These are phyloP conservation scores for Coemansia sp. DNA, from an alignment of 192 early-diverging fungal genomes.

Conservation along the genomic window DNA sequence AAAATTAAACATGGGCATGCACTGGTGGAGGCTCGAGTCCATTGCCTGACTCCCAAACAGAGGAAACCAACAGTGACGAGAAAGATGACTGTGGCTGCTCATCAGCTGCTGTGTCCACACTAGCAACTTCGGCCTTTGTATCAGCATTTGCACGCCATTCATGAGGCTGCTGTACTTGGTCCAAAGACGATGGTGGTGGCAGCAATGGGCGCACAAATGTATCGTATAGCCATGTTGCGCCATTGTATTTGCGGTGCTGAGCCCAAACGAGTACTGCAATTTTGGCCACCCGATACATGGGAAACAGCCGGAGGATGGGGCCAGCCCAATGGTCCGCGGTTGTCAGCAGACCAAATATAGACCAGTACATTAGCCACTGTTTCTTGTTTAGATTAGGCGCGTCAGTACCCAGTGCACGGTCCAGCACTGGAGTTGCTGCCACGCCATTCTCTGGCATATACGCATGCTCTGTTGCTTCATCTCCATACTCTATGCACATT, in stretches of 20 bases:
- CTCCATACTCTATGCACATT: constrained; percentile 51
- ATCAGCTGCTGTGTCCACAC: neutral
- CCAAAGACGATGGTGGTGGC: constrained; percentile 28
- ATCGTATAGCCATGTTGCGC: constrained; percentile 52
- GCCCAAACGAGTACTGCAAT: constrained; percentile 49
- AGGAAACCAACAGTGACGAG: constrained; percentile 23
- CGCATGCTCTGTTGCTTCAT: neutral
- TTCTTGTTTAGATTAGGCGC: constrained; percentile 46
- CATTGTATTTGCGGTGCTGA: constrained; percentile 51
- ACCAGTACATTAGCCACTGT: constrained; percentile 56
- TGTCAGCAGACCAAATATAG: constrained; percentile 48
- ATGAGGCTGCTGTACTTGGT: neutral
- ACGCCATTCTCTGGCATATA: constrained; percentile 1
- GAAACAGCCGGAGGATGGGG: constrained; percentile 46
- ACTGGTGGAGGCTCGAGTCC: neutral
- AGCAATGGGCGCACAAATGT: constrained; percentile 42
- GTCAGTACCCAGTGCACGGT: constrained; percentile 26
- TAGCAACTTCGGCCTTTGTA: neutral
- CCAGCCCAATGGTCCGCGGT: constrained; percentile 54
- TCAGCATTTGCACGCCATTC: constrained; percentile 1
- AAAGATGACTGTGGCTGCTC: constrained; percentile 5
- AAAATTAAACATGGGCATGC: neutral
- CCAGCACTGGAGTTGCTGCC: neutral
- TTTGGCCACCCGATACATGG: constrained; percentile 48
- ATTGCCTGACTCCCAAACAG: constrained; percentile 27